Base-by-base conservation (phyloP, 768 basidiomycete genomes). In the Auriscalpium orientale region DNA sequence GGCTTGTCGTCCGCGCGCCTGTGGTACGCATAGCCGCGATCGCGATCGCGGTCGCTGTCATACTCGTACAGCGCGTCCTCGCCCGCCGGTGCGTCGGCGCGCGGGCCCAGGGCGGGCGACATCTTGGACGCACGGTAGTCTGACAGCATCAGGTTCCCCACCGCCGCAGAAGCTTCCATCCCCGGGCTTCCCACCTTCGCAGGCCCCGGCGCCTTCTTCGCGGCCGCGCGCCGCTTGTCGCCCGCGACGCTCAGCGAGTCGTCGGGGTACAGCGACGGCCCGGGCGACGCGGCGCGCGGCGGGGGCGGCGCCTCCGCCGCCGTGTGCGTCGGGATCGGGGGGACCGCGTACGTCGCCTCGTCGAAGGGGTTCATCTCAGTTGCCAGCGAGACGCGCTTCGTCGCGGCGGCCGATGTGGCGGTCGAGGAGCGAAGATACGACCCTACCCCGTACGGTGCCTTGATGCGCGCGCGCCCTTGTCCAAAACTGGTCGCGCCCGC, bases 211-310 rank as follows among this genome's bases (percentile, higher is more conserved):
- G 37, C 56, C 59, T 52, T 57, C 68, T 34, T 48, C 64, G 49
- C 40, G 64, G 36, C 35, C 45, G 44, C 46, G 37, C 38, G 46
- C 67, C 58, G 16, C 62, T 56, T 66, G 49, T 73, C 71, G 15
- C 77, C 79, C 5, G 79, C 74, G 43, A 84, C 73, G 57, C 83
- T 85, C 69, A 85, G 71, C 8, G 84, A 87, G 67, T 88, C 87
- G 56, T 89, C 87, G 4, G 86, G 85, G 64, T 82, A 85, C 55
- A 87, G 62, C 8, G 83, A 85, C 12, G 80, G 80, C 60, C 80
- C 81, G 10, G 84, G 84, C 7, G 79, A 82, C 15, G 79, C 75
- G 47, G 75, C 69, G 20, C 66, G 62, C 3, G 72, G 48, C 15
- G 44, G 46, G 11, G 46, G 54, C 18, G 76, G 59, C 5, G 75